These are phyloP conservation scores for Alisma plantagoaquatica DNA, from an alignment of 106 monocot genomes.

Conservation along the genomic window DNA sequence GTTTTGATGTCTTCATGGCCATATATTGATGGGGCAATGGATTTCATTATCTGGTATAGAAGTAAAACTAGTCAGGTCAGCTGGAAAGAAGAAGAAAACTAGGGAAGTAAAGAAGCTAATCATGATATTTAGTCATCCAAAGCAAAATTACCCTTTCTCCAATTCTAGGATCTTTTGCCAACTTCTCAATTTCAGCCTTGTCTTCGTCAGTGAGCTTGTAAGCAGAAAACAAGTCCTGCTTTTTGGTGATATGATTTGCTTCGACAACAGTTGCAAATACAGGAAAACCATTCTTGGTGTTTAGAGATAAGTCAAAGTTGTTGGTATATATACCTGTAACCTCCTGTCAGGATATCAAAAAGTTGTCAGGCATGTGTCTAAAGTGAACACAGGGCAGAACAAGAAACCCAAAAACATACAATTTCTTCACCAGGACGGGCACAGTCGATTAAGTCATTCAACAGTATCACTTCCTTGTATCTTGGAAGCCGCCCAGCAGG, in stretches of 20 bases:
- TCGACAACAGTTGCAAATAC: conserved; percentile 96
- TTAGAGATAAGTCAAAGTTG: conserved; percentile 94
- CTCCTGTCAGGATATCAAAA: conserved; percentile 37
- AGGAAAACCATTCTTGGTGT: conserved; percentile 98
- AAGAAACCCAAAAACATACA: conserved; percentile 26
- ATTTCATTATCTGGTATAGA: conserved; percentile 98
- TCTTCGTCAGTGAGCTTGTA: conserved; percentile 98
- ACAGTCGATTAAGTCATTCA: conserved; percentile 98
- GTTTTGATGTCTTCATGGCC: conserved; percentile 98
- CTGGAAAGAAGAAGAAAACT: not conserved
- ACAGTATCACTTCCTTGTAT: conserved; percentile 98
- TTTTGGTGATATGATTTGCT: conserved; percentile 92
- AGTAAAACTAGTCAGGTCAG: no score
- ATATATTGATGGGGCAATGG: conserved; percentile 98
- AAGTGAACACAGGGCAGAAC: conserved; percentile 9
- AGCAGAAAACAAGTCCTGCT: conserved; percentile 91
- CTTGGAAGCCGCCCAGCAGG: conserved; percentile 98
- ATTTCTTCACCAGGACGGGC: conserved; percentile 99
- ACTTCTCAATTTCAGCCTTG: conserved; percentile 90
- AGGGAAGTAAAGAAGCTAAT: not conserved
- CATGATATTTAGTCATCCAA: not conserved
- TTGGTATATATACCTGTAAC: conserved; percentile 99
- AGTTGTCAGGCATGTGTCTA: not conserved
- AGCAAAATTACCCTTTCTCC: conserved; percentile 79
- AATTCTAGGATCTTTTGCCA: conserved; percentile 91